Evolutionary conservation across 2,329 filamentous ascomycete genomes (phyloP), one percentile per base, ranked within the genome.

Genomic region (Fusarium sp.): DNA sequence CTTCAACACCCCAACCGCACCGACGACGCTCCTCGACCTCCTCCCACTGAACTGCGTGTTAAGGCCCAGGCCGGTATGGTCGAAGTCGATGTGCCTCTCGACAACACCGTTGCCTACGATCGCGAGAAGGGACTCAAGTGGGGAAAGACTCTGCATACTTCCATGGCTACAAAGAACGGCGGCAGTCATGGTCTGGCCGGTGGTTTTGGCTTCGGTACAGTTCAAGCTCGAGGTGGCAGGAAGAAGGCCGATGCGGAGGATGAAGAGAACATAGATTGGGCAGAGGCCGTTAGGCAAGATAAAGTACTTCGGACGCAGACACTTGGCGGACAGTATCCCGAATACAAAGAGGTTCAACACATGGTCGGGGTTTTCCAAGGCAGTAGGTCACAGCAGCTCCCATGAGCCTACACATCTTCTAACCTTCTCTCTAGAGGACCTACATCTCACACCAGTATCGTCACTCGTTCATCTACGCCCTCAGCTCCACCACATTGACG

Each of bases 351-450:
- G 68, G 91, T 91, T 22, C 91, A 93, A 70, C 97, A 97, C 82
- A 97, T 98, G 90, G 86, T 98, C 50, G 96, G 94, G 28, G 91
- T 94, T n/a, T 98, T 98, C 77, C 88, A 91, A 76, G 91, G 91
- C 52, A 88, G 93, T 95, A 80, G 73, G 89, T 84, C 22, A 26
- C 7, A 44, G 39, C 19, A 36, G 14, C 43, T 22, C n/a, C 9
- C 13, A 22, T 8, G 21, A 11, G n/a, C 8, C 14, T 13, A 42
- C 7, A 13, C 33, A 36, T 40, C 42, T 19, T 57, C 67, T 77
- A 64, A 77, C 68, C 50, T 28, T 22, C 28, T 4, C 10, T 15
- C 17, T 69, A 94, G 93, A 93, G 73, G 90, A 97, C 76, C 84
- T 98, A 11, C 94, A 98, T 80, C 88, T 98, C 39, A 97, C 94